Evolutionary conservation across 2,329 filamentous ascomycete species (phyloP).

Genomic region (Phialemoniopsis sp.): DNA sequence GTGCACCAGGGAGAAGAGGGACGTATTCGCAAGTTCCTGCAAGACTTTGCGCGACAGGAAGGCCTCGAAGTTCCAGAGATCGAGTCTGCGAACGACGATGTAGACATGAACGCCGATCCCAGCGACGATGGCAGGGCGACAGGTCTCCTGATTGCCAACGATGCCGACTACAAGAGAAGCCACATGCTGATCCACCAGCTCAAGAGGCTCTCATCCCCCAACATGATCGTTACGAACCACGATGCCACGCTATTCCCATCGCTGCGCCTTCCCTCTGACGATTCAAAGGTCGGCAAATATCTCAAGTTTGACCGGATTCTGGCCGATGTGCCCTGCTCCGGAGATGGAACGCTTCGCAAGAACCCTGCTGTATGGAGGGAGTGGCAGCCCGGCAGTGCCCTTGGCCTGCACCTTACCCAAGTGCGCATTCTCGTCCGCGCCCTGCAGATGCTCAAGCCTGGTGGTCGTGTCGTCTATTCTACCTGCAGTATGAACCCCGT

Average conservation of each 20-base stretch:
- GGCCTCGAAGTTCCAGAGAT: slow-evolving; percentile 47
- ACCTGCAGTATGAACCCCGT: slow-evolving; percentile 99
- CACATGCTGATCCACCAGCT: slow-evolving; percentile 98
- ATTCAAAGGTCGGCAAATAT: slow-evolving; percentile 58
- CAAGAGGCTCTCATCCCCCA: slow-evolving; percentile 93
- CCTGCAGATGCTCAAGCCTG: slow-evolving; percentile 92
- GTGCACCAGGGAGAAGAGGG: slow-evolving; percentile 90
- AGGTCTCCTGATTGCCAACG: slow-evolving; percentile 90
- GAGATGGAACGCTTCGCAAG: slow-evolving; percentile 90
- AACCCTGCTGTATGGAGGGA: slow-evolving; percentile 93
- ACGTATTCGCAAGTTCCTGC: slow-evolving; percentile 68
- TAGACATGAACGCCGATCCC: slow-evolving; percentile 53
- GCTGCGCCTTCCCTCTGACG: slow-evolving; percentile 66
- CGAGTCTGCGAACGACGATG: slow-evolving; percentile 41
- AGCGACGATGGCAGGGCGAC: slow-evolving; percentile 83
- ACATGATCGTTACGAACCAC: slow-evolving; percentile 95
- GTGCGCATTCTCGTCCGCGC: slow-evolving; percentile 86
- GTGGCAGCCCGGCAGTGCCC: slow-evolving; percentile 82
- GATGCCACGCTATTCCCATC: slow-evolving; percentile 95
- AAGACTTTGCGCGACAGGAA: slow-evolving; percentile 57
- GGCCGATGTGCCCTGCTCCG: slow-evolving; percentile 94
- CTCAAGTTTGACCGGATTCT: slow-evolving; percentile 96
- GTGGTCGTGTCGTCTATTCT: slow-evolving; percentile 92
- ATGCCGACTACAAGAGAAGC: slow-evolving; percentile 92
- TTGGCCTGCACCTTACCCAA: slow-evolving; percentile 85